Percentiles rank a stretch among this genome's conserved stretches.
phyloP scores from a whole-genome alignment of 1,284 basidiomycete species.

The Leccinum pachyderme region DNA sequence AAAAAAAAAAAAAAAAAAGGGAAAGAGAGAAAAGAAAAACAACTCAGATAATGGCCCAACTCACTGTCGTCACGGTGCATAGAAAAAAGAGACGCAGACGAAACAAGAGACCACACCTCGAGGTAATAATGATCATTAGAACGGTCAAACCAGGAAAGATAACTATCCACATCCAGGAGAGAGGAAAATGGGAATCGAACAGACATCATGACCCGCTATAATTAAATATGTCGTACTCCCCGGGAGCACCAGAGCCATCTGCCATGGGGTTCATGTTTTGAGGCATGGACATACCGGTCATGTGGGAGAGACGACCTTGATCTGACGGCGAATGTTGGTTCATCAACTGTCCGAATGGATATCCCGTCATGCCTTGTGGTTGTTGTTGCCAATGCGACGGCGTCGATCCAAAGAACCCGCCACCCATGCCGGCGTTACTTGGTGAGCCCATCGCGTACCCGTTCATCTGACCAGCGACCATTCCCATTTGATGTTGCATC shows the following conservation, averaged over 20 bases:
- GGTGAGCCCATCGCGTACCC: slow-evolving; percentile 48
- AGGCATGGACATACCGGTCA: slow-evolving; percentile 41
- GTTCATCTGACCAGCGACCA: slow-evolving; percentile 33
- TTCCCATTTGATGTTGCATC: slow-evolving; percentile 35
- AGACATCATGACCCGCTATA: slow-evolving; percentile 41
- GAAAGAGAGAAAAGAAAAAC: background rate
- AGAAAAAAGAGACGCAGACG: slow-evolving; percentile 2
- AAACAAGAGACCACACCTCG: slow-evolving; percentile 22
- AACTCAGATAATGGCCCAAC: slow-evolving; percentile 6
- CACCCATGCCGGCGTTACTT: slow-evolving; percentile 31
- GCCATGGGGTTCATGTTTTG: slow-evolving; percentile 38
- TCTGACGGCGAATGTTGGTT: slow-evolving; percentile 29
- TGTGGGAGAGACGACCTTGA: slow-evolving; percentile 36
- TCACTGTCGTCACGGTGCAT: slow-evolving; percentile 4
- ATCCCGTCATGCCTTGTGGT: slow-evolving; percentile 35
- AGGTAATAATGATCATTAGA: slow-evolving; percentile 24
- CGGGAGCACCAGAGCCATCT: slow-evolving; percentile 29
- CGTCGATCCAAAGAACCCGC: slow-evolving; percentile 35
- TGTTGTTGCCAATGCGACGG: slow-evolving; percentile 37
- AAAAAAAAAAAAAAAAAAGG: background rate
- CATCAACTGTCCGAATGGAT: slow-evolving; percentile 34
- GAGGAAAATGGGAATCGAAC: slow-evolving; percentile 7
- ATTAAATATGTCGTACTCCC: slow-evolving; percentile 51
- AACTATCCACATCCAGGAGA: slow-evolving; percentile 18
- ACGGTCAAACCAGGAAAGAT: slow-evolving; percentile 16